A percentile compares a stretch with the other conserved stretches of the same genome.
phyloP scores from a whole-genome alignment of 495 filamentous ascomycete species.

The Jackrogersella minutella region DNA sequence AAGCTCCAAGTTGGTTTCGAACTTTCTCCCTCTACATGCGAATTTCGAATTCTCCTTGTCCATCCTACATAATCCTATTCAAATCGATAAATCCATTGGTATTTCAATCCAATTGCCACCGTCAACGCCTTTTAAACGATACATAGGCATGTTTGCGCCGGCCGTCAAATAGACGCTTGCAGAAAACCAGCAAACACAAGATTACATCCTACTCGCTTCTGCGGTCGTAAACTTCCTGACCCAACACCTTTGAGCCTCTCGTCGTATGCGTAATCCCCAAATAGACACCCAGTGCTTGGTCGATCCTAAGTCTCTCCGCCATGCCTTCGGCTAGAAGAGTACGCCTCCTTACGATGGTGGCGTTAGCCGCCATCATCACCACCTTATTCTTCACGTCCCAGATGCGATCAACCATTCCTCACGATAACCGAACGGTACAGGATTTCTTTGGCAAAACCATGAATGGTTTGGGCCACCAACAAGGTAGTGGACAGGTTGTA shows the following conservation, averaged over 20 bases:
- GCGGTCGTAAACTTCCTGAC: background rate
- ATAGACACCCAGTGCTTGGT: background rate
- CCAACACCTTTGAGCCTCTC: background rate
- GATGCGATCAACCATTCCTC: constrained; percentile 46
- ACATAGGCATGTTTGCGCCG: constrained; percentile 35
- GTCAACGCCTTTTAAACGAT: background rate
- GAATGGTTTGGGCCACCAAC: constrained; percentile 53
- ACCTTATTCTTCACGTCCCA: constrained; percentile 68
- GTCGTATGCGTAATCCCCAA: constrained; percentile 19
- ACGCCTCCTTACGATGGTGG: constrained; percentile 64
- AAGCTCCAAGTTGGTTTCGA: constrained; percentile 20
- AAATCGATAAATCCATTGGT: constrained; percentile 3
- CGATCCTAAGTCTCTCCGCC: constrained; percentile 29
- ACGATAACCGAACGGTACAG: constrained; percentile 49
- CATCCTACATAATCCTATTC: background rate
- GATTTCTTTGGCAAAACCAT: constrained; percentile 66
- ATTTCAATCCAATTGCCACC: background rate
- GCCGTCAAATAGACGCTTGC: constrained; percentile 22
- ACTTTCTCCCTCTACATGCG: constrained; percentile 9
- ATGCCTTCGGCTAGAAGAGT: constrained; percentile 80
- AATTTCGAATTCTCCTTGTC: constrained; percentile 2
- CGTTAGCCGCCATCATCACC: constrained; percentile 64
- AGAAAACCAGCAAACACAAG: constrained; percentile 9
- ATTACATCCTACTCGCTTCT: background rate
- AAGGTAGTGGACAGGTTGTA: constrained; percentile 45